phyloP scores from a whole-genome alignment of 306 rosid species.

The Styphnolobium japonicum region DNA sequence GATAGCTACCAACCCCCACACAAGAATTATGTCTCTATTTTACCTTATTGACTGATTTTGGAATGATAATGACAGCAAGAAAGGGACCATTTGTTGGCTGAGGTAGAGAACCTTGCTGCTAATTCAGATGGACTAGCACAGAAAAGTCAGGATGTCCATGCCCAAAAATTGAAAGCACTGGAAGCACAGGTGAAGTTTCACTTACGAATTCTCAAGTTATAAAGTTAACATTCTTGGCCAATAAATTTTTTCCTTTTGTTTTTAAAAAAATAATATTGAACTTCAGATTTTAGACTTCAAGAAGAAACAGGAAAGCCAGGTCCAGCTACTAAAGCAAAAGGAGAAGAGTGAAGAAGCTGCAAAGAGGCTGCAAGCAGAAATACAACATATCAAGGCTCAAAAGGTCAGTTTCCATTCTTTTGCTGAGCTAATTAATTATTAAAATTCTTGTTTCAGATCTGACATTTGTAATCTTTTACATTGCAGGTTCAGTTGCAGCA shows the following conservation, averaged over 20 bases:
- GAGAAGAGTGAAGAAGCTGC: conserved; percentile 86
- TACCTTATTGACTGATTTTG: conserved; percentile 30
- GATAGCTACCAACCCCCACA: neutral
- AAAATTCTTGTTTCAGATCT: conserved; percentile 1
- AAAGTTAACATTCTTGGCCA: conserved; percentile 13
- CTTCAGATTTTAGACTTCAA: conserved; percentile 68
- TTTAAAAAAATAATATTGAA: conserved; percentile 21
- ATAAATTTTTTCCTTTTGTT: neutral
- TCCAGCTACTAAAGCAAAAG: conserved; percentile 69
- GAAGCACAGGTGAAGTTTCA: conserved; percentile 59
- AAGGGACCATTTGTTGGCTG: conserved; percentile 64
- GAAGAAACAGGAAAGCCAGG: conserved; percentile 80
- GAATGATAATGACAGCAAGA: conserved; percentile 55
- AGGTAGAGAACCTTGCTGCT: conserved; percentile 63
- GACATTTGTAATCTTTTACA: neutral
- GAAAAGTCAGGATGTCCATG: conserved; percentile 54
- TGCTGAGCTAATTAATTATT: conserved; percentile 6
- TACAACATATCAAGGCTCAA: conserved; percentile 72
- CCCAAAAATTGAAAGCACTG: conserved; percentile 61
- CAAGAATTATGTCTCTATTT: conserved; percentile 1
- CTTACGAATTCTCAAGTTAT: conserved; percentile 7
- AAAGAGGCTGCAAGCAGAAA: conserved; percentile 72
- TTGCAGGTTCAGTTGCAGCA: conserved; percentile 79
- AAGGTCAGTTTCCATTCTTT: conserved; percentile 53
- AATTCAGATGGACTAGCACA: conserved; percentile 54